Percentiles rank a stretch among this genome's conserved stretches.
These are phyloP conservation scores for Pecoramyces ruminantium DNA, from an alignment of 192 early-diverging fungal species.

Conservation along the genomic window DNA sequence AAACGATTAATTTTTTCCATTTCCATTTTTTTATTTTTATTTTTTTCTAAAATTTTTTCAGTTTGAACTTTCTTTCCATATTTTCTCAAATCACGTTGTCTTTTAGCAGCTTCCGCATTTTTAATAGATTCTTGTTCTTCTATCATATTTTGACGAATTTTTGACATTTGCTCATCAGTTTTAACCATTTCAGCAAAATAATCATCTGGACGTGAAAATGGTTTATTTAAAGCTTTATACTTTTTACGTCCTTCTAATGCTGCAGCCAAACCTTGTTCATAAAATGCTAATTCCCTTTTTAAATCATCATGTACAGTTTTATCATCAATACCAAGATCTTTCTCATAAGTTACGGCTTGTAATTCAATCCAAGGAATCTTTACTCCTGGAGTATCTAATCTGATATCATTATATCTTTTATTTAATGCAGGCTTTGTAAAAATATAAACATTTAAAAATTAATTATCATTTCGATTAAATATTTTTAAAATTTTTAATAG, in stretches of 20 bases:
- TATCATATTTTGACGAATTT: constrained; percentile 68
- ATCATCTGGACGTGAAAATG: constrained; percentile 76
- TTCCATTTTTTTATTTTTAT: constrained; percentile 68
- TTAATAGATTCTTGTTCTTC: constrained; percentile 66
- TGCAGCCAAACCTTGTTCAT: constrained; percentile 75
- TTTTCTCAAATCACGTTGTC: constrained; percentile 84
- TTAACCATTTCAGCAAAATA: constrained; percentile 99
- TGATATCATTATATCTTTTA: neutral
- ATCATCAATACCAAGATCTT: constrained; percentile 5
- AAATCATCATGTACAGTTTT: constrained; percentile 69
- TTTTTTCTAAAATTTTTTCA: constrained; percentile 75
- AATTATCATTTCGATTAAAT: neutral
- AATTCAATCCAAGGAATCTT: neutral
- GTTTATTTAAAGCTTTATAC: constrained; percentile 43
- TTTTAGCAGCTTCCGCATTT: constrained; percentile 64
- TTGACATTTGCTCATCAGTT: constrained; percentile 84
- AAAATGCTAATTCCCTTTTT: constrained; percentile 84
- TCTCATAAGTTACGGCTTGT: neutral
- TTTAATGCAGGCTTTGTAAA: neutral
- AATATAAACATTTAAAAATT: neutral
- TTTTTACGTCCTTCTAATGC: constrained; percentile 44
- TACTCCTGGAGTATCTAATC: neutral
- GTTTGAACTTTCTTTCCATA: constrained; percentile 94
- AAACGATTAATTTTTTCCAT: constrained; percentile 80
- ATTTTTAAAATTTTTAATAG: neutral